Evolutionary conservation across 2,329 filamentous ascomycete genomes (phyloP), one percentile per base, ranked within the genome.

Genomic region (Diaporthe capsici): DNA sequence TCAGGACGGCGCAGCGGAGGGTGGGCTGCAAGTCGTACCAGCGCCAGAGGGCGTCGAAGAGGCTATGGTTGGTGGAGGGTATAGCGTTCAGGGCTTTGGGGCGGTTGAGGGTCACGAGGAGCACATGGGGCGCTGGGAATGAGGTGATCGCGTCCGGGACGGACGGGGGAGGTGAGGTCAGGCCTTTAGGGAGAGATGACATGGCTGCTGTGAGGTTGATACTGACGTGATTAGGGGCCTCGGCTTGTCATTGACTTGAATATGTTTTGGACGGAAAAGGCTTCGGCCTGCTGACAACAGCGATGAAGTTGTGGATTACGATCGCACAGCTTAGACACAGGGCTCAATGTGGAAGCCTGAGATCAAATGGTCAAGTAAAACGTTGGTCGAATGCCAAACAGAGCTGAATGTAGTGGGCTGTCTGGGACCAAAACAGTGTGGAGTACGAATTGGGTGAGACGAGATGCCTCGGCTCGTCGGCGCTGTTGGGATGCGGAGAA

Each of bases 11-110:
- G 80, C 90, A 91, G 61, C 90, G 89, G 63, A 94, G 87, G 1
- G 83, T 83, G 1, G 91, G 89, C 82, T 94, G 89, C n/a, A 80
- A 81, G 80, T 94, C 92, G 82, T 90, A 93, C 89, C 91, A 93
- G 22, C 84, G 77, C 78, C 80, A 84, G 37, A 91, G 84, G 1
- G 78, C 76, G 75, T 86, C 85, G 49, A 92, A 85, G 72, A 86
- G 85, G 73, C 83, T 82, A 82, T 92, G 89, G 80, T 86, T 85
- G 5, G 84, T 80, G 2, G 84, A 83, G 10, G 84, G 86, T 80
- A 93, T 87, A 71, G 89, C 87, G 83, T 93, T 93, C 80, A 92
- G 89, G 75, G 88, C 85, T 44, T 83, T 80, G 7, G 91, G 89
- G 0, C 90, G 89, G 83, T 91, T 89, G 81, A 93, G 86, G 1